Base-by-base conservation (phyloP, 179 eudicot species). In the Silene vulgaris region DNA sequence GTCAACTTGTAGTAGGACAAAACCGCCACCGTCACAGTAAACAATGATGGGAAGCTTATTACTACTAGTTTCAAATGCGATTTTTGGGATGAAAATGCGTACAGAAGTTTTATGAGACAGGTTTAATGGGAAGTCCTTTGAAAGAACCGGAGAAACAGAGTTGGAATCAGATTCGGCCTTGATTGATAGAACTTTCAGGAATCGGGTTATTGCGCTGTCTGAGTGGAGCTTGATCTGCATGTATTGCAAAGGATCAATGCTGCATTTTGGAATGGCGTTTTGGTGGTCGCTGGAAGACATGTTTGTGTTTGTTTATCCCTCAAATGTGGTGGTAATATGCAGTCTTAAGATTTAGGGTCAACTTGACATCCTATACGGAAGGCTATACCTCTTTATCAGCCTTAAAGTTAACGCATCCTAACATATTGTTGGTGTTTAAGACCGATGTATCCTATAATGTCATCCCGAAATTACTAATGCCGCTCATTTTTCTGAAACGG, bases 1-100 rank as follows among this genome's bases (percentile, higher is more conserved):
- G 63, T 80, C 83, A 11, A 71, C 83, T 29, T 69, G 76, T 59
- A 80, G 65, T 19, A 83, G 8, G 32, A 85, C 84, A 16, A 85
- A 85, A 12, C 88, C 88, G 17, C 88, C 88, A 17, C 88, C 88
- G 35, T 85, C 86, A 67, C 54, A 81, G 63, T 83, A 85, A 4
- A 83, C 76, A 14, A 83, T 65, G 73, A 85, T 67, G 0, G 88
- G 86, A 23, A 85, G 81, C 63, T 78, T 80, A 5, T 35, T 45
- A 19, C 26, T 23, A 23, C 69, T 13, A 13, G 74, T 29, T 2
- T 72, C 65, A 0, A 80, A 4, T 3, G 80, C 72, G 11, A 11
- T 0, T 76, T 76, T 82, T 0, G 83, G 84, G 7, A 83, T 52
- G 81, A 61, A 83, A 21, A 85, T 23, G 28, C 88, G 83, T 37